Evolutionary conservation across 306 rosid genomes (phyloP).

Genomic region (Heteromeles arbutifolia): DNA sequence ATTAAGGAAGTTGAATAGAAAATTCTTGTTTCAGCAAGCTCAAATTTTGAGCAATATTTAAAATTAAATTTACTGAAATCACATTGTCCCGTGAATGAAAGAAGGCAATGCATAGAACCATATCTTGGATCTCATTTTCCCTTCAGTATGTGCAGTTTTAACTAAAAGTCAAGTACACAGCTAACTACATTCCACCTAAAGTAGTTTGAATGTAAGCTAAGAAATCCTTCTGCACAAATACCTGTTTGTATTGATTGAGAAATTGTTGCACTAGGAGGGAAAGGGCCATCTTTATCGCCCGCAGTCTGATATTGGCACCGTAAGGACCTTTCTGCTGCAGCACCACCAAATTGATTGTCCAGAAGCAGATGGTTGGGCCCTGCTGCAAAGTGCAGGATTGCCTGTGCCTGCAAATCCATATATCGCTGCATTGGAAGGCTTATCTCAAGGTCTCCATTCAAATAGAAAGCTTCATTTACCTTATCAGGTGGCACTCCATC

Average conservation of each 20-base stretch:
- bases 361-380: slow-evolving; percentile 47
- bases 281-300: slow-evolving; percentile 41
- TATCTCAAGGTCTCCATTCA: slow-evolving; percentile 34
- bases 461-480: slow-evolving; percentile 45
- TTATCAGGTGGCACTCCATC: slow-evolving; percentile 82
- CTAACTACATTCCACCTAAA: not conserved
- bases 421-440: slow-evolving; percentile 32
- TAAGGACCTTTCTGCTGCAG: slow-evolving; percentile 43
- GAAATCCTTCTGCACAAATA: slow-evolving; percentile 22
- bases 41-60: no score
- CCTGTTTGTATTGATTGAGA: slow-evolving; percentile 63
- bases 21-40: not conserved
- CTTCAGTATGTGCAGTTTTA: slow-evolving; percentile 7
- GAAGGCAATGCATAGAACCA: not conserved
- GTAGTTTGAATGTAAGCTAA: slow-evolving; percentile 1
- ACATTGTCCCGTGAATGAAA: not conserved
- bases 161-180: not conserved
- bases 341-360: slow-evolving; percentile 45
- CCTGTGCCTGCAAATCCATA: slow-evolving; percentile 79
- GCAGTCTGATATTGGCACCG: slow-evolving; percentile 39
- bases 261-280: slow-evolving; percentile 42
- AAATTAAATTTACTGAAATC: not conserved
- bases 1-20: not conserved
- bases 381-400: slow-evolving; percentile 85
- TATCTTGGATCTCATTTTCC: slow-evolving; percentile 2